phyloP scores from a whole-genome alignment of 371 early-diverging fungal species.

The Mortierella sp. region DNA sequence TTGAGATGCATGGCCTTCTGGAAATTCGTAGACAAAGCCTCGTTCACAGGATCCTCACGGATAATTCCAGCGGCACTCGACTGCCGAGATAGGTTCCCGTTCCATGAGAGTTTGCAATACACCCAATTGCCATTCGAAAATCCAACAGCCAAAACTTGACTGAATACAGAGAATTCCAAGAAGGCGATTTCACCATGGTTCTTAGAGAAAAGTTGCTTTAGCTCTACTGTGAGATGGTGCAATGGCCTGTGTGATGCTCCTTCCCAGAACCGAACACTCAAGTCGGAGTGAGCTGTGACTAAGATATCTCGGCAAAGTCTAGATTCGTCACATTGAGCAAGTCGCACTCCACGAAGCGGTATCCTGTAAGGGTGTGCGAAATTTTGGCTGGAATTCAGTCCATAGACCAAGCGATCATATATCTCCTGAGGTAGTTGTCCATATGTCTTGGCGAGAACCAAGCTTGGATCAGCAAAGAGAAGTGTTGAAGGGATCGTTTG shows the following conservation, averaged over 20 bases:
- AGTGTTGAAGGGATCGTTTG: conserved; percentile 62
- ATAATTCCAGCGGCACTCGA: conserved; percentile 12
- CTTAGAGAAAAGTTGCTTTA: conserved; percentile 60
- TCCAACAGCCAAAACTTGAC: conserved; percentile 54
- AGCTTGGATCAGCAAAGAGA: conserved; percentile 60
- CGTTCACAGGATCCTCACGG: conserved; percentile 10
- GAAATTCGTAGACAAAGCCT: conserved; percentile 9
- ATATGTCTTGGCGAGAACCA: conserved; percentile 51
- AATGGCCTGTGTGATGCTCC: conserved; percentile 64
- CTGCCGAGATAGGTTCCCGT: conserved; percentile 18
- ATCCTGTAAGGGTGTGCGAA: conserved; percentile 31
- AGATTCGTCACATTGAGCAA: conserved; percentile 60
- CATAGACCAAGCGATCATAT: conserved; percentile 32
- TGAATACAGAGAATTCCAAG: conserved; percentile 29
- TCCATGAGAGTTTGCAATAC: conserved; percentile 19
- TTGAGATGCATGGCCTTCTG: conserved; percentile 1
- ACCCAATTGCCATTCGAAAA: conserved; percentile 58
- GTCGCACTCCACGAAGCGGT: conserved; percentile 64
- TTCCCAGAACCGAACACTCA: conserved; percentile 67
- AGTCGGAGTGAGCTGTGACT: conserved; percentile 62
- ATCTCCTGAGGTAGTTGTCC: conserved; percentile 28
- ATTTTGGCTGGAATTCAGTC: neutral
- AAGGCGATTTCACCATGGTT: conserved; percentile 44
- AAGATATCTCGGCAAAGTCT: conserved; percentile 64
- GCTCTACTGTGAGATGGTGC: conserved; percentile 61